Conservation (phyloP, 2,329 filamentous ascomycete genomes). For the Penicillium aurantiogriseum region DNA sequence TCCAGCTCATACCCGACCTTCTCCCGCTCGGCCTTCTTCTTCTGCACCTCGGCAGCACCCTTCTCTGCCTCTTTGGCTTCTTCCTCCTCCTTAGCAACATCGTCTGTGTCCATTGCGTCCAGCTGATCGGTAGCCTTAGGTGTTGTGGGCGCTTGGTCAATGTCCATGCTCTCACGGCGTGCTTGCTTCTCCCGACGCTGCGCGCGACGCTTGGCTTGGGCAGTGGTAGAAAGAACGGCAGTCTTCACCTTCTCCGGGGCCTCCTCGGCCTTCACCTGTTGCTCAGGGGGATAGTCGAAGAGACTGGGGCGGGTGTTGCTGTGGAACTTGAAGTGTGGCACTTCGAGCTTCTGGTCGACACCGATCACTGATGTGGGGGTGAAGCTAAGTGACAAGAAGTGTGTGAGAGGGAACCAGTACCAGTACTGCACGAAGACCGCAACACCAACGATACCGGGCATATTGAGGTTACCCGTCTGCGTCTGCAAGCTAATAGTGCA, state of each 20-base stretch:
- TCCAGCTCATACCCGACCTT: constrained; percentile 94
- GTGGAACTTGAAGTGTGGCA: constrained; percentile 92
- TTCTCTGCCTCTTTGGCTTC: constrained; percentile 60
- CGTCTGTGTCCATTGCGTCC: constrained; percentile 81
- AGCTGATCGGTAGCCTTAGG: constrained; percentile 62
- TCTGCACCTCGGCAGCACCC: constrained; percentile 59
- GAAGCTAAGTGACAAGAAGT: constrained; percentile 94
- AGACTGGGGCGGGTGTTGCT: constrained; percentile 91
- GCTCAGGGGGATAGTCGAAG: constrained; percentile 96
- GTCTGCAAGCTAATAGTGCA: constrained; percentile 98
- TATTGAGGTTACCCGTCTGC: constrained; percentile 96
- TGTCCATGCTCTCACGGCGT: constrained; percentile 90
- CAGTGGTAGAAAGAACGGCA: constrained; percentile 92
- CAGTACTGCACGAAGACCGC: constrained; percentile 98
- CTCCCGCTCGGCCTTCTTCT: constrained; percentile 93
- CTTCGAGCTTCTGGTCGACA: constrained; percentile 88
- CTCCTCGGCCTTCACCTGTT: constrained; percentile 92
- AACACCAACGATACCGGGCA: constrained; percentile 97
- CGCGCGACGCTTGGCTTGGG: constrained; percentile 91
- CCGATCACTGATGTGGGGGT: constrained; percentile 96
- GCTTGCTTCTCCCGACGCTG: constrained; percentile 91
- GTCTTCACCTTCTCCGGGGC: constrained; percentile 92
- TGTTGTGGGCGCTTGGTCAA: constrained; percentile 75
- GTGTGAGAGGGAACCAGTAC: constrained; percentile 99
- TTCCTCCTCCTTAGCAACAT: constrained; percentile 62